These are phyloP conservation scores for Colletotrichum musicola DNA, from an alignment of 2,329 filamentous ascomycete genomes.

Conservation along the genomic window DNA sequence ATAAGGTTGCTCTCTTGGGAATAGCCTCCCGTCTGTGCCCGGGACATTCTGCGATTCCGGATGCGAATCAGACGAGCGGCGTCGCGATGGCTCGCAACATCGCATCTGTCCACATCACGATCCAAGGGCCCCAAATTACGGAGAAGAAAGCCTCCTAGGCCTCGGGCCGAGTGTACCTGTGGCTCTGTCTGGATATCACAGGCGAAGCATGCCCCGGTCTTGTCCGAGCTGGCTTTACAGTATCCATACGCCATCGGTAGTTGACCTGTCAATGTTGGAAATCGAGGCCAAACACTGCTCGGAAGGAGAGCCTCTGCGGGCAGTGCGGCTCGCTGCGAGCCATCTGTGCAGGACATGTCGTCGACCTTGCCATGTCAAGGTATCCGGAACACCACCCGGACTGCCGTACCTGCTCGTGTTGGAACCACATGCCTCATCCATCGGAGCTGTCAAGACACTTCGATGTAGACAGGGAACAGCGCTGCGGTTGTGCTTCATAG, in stretches of 20 bases:
- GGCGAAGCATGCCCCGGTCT: no score
- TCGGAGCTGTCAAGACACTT: background rate
- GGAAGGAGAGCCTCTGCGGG: no score
- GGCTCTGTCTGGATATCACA: no score
- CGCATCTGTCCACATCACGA: background rate
- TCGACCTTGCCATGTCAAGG: background rate
- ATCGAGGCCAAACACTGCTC: no score
- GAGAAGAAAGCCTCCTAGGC: no score
- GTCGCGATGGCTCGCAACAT: background rate
- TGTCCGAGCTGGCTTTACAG: no score
- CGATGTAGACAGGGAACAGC: conserved; percentile 13
- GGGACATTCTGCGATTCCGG: conserved; percentile 9
- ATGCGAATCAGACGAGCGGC: conserved; percentile 4
- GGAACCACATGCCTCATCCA: background rate
- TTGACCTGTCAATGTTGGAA: no score
- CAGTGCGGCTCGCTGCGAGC: no score
- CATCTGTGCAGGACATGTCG: no score
- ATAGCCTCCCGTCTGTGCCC: conserved; percentile 13
- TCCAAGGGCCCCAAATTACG: no score
- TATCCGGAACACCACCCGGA: conserved; percentile 9
- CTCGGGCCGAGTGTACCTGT: no score
- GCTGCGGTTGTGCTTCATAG: conserved; percentile 18
- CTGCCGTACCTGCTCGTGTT: background rate
- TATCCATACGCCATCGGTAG: no score
- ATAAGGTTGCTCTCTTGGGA: conserved; percentile 2